These are phyloP conservation scores for Ceratocystis cacaofunesta DNA, from an alignment of 2,329 filamentous ascomycete species.

Conservation along the genomic window DNA sequence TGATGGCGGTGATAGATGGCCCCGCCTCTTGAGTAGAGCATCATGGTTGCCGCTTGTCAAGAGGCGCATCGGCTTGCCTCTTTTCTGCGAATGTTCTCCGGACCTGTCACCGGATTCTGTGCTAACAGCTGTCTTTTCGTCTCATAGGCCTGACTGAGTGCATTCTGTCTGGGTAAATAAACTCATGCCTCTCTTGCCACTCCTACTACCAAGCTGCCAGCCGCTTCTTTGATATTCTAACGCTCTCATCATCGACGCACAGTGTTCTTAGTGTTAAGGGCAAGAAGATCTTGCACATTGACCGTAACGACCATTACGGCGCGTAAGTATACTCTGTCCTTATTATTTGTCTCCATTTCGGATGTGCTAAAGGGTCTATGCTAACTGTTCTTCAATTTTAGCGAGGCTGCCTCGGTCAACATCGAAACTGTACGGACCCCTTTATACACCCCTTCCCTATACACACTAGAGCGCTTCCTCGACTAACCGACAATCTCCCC, in stretches of 20 bases:
- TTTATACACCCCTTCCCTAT: conserved; percentile 14
- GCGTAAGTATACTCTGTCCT: conserved; percentile 46
- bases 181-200: neutral
- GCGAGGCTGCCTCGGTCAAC: conserved; percentile 92
- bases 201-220: neutral
- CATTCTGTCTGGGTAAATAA: conserved; percentile 80
- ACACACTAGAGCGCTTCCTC: neutral
- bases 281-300: conserved; percentile 97
- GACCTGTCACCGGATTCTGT: neutral
- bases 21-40: too few species aligned
- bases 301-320: conserved; percentile 96
- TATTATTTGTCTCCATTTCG: conserved; percentile 15
- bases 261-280: conserved; percentile 96
- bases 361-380: conserved; percentile 19
- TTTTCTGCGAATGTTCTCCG: too few species aligned
- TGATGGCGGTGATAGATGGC: neutral
- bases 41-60: too few species aligned
- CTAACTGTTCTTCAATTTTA: conserved; percentile 13
- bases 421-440: conserved; percentile 61
- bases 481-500: neutral
- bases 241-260: conserved; percentile 16
- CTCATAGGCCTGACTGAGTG: conserved; percentile 83
- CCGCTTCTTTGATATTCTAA: conserved; percentile 5
- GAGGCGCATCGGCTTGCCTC: too few species aligned
- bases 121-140: conserved; percentile 18